A percentile compares a stretch with the other conserved stretches of the same genome.
phyloP scores from a whole-genome alignment of 2,329 filamentous ascomycete species.

The Aaosphaeria pasadenensis region DNA sequence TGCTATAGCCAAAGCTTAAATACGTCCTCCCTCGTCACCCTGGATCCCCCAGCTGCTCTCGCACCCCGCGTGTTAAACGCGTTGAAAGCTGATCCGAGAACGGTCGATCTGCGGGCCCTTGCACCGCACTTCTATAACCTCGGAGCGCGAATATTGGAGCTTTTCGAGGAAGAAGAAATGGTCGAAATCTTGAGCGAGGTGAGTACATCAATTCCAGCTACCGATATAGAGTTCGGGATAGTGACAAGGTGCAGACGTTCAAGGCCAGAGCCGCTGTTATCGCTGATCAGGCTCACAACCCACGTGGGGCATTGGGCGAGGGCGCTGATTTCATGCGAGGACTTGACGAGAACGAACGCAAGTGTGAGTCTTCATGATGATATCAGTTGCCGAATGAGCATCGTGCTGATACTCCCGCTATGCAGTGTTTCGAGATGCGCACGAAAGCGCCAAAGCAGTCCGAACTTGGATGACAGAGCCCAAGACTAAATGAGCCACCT shows the following conservation, averaged over 20 bases:
- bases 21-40: slow-evolving; percentile 53
- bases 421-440: slow-evolving; percentile 48
- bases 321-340: slow-evolving; percentile 81
- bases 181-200: slow-evolving; percentile 56
- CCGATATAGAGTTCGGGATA: not conserved
- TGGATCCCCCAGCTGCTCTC: slow-evolving; percentile 78
- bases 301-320: slow-evolving; percentile 63
- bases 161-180: slow-evolving; percentile 87
- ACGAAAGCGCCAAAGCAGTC: slow-evolving; percentile 47
- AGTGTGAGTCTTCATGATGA: slow-evolving; percentile 43
- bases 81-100: slow-evolving; percentile 82
- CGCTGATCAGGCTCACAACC: slow-evolving; percentile 84
- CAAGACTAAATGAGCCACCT: slow-evolving; percentile 33
- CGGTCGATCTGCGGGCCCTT: slow-evolving; percentile 78
- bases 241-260: slow-evolving; percentile 58
- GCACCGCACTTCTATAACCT: slow-evolving; percentile 86
- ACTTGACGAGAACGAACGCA: slow-evolving; percentile 85
- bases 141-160: slow-evolving; percentile 78
- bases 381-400: not conserved
- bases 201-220: slow-evolving; percentile 3
- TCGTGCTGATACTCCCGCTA: not conserved
- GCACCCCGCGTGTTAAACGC: slow-evolving; percentile 81
- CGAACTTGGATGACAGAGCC: slow-evolving; percentile 44
- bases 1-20: slow-evolving; percentile 29
- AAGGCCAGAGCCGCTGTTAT: slow-evolving; percentile 78